Evolutionary conservation across 83 land plant species (phyloP).

Genomic region (Isoetes engelmannii): DNA sequence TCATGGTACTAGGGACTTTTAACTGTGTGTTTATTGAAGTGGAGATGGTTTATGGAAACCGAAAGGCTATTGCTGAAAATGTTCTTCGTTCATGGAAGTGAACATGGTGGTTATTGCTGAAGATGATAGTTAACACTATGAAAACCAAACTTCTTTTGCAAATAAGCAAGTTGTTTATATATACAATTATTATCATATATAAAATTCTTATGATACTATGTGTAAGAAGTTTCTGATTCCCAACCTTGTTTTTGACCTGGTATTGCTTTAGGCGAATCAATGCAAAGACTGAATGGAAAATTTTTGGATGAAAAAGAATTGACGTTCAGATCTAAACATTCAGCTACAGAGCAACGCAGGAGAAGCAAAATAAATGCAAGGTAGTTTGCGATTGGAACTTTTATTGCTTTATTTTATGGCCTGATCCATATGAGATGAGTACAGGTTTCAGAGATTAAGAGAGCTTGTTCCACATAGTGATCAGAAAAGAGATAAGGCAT

Average conservation of each 20-base stretch:
- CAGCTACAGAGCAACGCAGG: conserved; percentile 66
- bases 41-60: no score
- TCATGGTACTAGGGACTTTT: no score
- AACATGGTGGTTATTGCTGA: no score
- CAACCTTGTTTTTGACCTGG: neutral
- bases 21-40: no score
- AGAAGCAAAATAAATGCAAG: conserved; percentile 72
- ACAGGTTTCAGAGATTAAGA: conserved; percentile 76
- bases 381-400: conserved; percentile 8
- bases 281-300: conserved; percentile 32
- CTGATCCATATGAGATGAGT: neutral
- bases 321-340: conserved; percentile 62
- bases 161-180: neutral
- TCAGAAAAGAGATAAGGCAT: conserved; percentile 91
- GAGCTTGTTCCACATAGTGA: conserved; percentile 77
- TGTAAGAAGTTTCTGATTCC: neutral
- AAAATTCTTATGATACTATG: neutral
- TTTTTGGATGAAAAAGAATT: conserved; percentile 40
- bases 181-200: neutral
- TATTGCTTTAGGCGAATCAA: conserved; percentile 15
- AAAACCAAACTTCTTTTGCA: neutral
- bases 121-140: neutral
- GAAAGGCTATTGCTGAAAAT: no score
- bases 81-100: no score
- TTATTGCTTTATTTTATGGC: neutral